Conservation (phyloP, 108 stramenopile species). For the Skeletonema menzelii region DNA sequence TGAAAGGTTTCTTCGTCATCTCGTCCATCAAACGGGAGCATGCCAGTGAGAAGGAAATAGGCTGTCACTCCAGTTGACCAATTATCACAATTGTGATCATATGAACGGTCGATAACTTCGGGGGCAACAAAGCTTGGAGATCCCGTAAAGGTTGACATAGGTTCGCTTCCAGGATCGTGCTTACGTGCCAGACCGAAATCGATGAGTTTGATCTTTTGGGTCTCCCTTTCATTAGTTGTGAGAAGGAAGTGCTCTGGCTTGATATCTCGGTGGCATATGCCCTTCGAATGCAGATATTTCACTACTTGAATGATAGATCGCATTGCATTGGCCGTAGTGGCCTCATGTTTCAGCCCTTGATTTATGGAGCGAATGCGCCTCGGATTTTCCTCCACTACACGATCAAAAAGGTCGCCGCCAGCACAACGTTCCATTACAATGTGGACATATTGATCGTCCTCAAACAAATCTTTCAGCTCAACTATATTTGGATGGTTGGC, state of each 20-base stretch:
- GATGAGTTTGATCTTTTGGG: conserved; percentile 37
- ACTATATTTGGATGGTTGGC: conserved; percentile 70
- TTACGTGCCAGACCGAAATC: conserved; percentile 42
- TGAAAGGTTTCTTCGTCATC: conserved; percentile 41
- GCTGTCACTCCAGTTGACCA: conserved; percentile 41
- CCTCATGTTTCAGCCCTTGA: conserved; percentile 32
- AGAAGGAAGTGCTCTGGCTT: conserved; percentile 43
- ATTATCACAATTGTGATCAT: conserved; percentile 41
- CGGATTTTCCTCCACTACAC: conserved; percentile 34
- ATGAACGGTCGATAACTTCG: conserved; percentile 37
- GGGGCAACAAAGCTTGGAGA: conserved; percentile 45
- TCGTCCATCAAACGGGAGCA: conserved; percentile 38
- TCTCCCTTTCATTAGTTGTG: conserved; percentile 24
- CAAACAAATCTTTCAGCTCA: conserved; percentile 60
- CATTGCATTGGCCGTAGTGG: conserved; percentile 23
- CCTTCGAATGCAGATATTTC: conserved; percentile 32
- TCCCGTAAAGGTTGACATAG: conserved; percentile 42
- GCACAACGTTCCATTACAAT: conserved; percentile 70
- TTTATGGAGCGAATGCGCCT: conserved; percentile 10
- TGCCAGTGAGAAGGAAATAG: conserved; percentile 42
- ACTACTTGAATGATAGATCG: conserved; percentile 32
- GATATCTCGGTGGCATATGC: conserved; percentile 32
- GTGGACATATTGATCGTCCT: conserved; percentile 57
- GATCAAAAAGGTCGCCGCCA: conserved; percentile 42
- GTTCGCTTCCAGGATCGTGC: conserved; percentile 28